Base-by-base conservation (phyloP, 1,284 basidiomycete species). In the Papiliotrema terrestris region DNA sequence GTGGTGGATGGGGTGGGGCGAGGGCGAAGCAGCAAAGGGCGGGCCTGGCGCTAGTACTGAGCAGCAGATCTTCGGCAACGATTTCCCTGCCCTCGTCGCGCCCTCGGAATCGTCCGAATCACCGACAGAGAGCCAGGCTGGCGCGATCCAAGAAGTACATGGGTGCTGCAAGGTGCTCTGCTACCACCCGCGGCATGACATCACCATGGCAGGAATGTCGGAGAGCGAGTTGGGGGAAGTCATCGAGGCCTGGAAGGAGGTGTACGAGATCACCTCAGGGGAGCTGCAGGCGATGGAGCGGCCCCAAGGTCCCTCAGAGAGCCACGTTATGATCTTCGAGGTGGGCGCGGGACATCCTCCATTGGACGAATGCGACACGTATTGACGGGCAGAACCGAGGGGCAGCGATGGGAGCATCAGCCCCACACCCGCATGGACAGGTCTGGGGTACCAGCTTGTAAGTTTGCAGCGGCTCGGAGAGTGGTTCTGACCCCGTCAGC, bases 351-450 rank as follows among this genome's bases (percentile, higher is more conserved):
- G n/a, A n/a, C n/a, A n/a, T n/a, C n/a, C n/a, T n/a, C n/a, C n/a
- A n/a, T n/a, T n/a, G n/a, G 4, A 35, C 35, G 36, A n/a, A 14
- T 14, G n/a, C 20, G 51, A 23, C 6, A 9, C 6, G 29, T 11
- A 11, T n/a, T 54, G 45, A 53, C 3, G 19, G 36, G 20, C 60
- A 96, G 87, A 97, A 96, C 78, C 95, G 95, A 75, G 94, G 93
- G 6, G 78, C 86, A 2, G 92, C 93, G 78, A 96, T 97, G 94
- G 94, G 94, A 8, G 95, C 91, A 69, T 92, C 89, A 11, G 97
- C 96, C 68, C 91, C 93, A 20, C 94, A 97, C 69, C 92, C 94
- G 0, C 94, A 97, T 72, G 91, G 92, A 14, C 94, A 97, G 77
- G 84, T 88, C 15, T 95, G 92, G 91, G 88, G 87, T 1, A 76